A percentile compares a stretch with the other conserved stretches of the same genome.
Conservation (phyloP, 1,139 yeast genomes). For the Cylindricascospora bacillispora region DNA sequence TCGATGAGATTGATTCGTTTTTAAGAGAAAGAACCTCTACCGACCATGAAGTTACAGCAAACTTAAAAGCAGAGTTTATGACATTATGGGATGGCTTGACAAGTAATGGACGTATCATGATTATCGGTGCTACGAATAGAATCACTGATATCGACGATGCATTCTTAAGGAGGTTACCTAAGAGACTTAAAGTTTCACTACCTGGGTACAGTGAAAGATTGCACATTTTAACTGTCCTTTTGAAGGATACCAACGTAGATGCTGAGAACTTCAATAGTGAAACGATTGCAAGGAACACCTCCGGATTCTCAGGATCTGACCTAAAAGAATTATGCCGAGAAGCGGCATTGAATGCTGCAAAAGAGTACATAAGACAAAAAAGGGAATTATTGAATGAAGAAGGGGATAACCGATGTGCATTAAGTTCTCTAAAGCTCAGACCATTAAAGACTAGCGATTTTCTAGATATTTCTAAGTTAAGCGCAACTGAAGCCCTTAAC, state of each 20-base stretch:
- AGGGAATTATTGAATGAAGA: constrained; percentile 9
- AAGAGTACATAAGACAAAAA: constrained; percentile 57
- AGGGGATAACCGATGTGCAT: constrained; percentile 1
- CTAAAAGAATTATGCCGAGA: constrained; percentile 83
- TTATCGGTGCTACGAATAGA: constrained; percentile 91
- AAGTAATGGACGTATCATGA: constrained; percentile 65
- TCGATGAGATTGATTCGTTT: constrained; percentile 94
- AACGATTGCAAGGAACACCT: constrained; percentile 48
- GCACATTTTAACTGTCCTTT: constrained; percentile 52
- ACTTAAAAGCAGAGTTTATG: constrained; percentile 95
- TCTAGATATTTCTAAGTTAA: too few species aligned
- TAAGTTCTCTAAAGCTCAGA: constrained; percentile 1
- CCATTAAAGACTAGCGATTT: constrained; percentile 3
- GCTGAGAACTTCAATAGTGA: constrained; percentile 46
- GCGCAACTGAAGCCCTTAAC: too few species aligned
- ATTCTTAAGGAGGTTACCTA: constrained; percentile 85
- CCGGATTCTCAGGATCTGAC: constrained; percentile 83
- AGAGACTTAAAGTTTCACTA: constrained; percentile 65
- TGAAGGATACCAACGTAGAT: constrained; percentile 53
- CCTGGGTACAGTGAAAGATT: constrained; percentile 62
- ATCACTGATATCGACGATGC: constrained; percentile 89
- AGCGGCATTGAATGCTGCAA: constrained; percentile 81
- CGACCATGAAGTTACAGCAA: constrained; percentile 94
- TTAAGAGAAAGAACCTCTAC: constrained; percentile 70
- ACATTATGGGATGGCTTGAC: constrained; percentile 91